Evolutionary conservation across 2,329 filamentous ascomycete genomes (phyloP), one percentile per base, ranked within the genome.

Genomic region (Ophiostoma pallidulum): DNA sequence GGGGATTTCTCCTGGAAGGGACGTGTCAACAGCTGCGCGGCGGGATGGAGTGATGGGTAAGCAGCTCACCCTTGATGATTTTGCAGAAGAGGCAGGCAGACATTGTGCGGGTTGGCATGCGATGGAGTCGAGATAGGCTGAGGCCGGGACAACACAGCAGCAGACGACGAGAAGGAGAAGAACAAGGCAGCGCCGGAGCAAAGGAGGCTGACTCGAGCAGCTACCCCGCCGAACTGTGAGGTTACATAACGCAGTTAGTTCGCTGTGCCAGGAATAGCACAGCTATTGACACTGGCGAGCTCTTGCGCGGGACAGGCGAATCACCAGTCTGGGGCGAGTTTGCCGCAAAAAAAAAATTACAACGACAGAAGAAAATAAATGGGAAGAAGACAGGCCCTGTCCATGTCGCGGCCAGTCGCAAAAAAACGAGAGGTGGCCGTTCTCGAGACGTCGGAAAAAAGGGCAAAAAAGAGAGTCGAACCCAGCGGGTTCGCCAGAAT

Each of bases 71-170:
- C 77, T 94, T 94, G 72, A 98, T 84, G 64, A 98, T 97, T 67
- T 88, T 94, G 77, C 92, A 98, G 73, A 98, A 98, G 62, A 97
- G 88, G 65, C 92, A 98, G 54, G 83, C 73, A 46, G 82, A 75
- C 71, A 78, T 77, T 51, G 57, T 69, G 50, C 55, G 63, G 32
- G 37, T 29, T 36, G 19, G 32, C 18, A 16, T 19, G n/a, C 14
- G 13, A 29, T 9, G 40, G 32, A 10, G 20, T 7, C 18, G 20
- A 14, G 28, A 22, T 31, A 19, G 19, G 10, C 8, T 26, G 26
- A 22, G 29, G 29, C 13, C 28, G 33, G 26, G 7, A 13, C 4
- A 29, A n/a, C n/a, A n/a, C n/a, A n/a, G n/a, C n/a, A n/a, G n/a
- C n/a, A n/a, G n/a, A n/a, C n/a, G n/a, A n/a, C n/a, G n/a, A 24